phyloP scores from a whole-genome alignment of 2,329 filamentous ascomycete genomes.

The Botrytis fragariae region DNA sequence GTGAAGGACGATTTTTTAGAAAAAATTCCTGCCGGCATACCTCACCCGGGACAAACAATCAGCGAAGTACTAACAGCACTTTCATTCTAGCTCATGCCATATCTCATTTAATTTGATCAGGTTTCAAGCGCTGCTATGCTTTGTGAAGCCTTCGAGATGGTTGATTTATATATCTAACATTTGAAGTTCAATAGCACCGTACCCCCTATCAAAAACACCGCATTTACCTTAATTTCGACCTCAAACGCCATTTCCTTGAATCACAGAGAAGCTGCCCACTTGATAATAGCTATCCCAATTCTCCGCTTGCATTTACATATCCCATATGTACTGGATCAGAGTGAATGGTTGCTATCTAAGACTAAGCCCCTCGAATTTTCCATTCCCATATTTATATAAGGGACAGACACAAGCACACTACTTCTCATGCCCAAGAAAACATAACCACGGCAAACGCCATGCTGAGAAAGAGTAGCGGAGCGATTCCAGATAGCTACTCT shows the following conservation, averaged over 20 bases:
- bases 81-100: not conserved
- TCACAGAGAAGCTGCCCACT: not conserved
- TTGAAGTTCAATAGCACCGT: not conserved
- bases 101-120: accelerated
- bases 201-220: too few relatives aligned
- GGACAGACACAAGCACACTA: not conserved
- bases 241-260: not conserved
- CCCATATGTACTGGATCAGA: not conserved
- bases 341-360: not conserved
- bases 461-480: accelerated
- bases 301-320: not conserved
- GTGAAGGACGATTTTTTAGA: not conserved
- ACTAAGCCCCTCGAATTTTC: not conserved
- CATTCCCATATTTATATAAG: not conserved
- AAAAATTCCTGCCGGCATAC: not conserved
- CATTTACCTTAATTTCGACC: not conserved
- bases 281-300: not conserved
- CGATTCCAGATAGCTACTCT: not conserved
- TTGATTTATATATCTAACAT: not conserved
- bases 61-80: not conserved
- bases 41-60: not conserved
- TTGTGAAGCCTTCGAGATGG: not conserved
- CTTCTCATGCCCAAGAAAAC: not conserved
- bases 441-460: accelerated
- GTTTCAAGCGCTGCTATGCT: accelerated